Evolutionary conservation across 2,329 filamentous ascomycete genomes (phyloP).

Genomic region (Fusarium goolgardi): DNA sequence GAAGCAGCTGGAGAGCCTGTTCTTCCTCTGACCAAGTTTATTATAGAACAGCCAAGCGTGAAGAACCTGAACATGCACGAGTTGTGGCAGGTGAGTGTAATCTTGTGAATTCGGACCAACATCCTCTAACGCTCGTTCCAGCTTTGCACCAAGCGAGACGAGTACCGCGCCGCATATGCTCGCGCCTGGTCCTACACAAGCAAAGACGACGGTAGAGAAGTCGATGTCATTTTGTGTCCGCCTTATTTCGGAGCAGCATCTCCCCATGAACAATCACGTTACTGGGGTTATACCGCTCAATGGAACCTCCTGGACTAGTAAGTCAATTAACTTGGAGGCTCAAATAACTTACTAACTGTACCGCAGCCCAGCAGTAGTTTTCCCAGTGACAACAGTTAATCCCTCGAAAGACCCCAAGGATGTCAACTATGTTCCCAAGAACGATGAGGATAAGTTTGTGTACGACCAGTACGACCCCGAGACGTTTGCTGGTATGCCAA

Average conservation of each 20-base stretch:
- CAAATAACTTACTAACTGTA: not conserved
- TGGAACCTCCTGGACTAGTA: constrained; percentile 77
- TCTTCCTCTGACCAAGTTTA: constrained; percentile 68
- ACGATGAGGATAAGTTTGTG: constrained; percentile 46
- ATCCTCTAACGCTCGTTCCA: not conserved
- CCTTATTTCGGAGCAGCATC: constrained; percentile 63
- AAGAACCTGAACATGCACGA: constrained; percentile 54
- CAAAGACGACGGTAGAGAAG: constrained; percentile 44
- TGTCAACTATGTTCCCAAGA: constrained; percentile 44
- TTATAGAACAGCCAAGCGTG: constrained; percentile 64
- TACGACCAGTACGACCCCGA: constrained; percentile 48
- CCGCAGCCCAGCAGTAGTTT: constrained; percentile 62
- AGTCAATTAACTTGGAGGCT: rapidly evolving
- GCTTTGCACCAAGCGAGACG: constrained; percentile 54
- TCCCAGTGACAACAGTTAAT: constrained; percentile 62
- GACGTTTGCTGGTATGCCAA: constrained; percentile 43
- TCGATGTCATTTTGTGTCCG: constrained; percentile 73
- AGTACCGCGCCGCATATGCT: constrained; percentile 54
- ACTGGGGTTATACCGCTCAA: constrained; percentile 73
- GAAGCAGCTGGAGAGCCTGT: constrained; percentile 67
- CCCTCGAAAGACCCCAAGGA: constrained; percentile 44
- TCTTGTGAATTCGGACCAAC: rapidly evolving
- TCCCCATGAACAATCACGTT: constrained; percentile 58
- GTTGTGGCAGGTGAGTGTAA: constrained; percentile 53
- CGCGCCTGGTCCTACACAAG: constrained; percentile 54